Evolutionary conservation across 305 asterid genomes (phyloP).

Genomic region (Fraxinus sp.): DNA sequence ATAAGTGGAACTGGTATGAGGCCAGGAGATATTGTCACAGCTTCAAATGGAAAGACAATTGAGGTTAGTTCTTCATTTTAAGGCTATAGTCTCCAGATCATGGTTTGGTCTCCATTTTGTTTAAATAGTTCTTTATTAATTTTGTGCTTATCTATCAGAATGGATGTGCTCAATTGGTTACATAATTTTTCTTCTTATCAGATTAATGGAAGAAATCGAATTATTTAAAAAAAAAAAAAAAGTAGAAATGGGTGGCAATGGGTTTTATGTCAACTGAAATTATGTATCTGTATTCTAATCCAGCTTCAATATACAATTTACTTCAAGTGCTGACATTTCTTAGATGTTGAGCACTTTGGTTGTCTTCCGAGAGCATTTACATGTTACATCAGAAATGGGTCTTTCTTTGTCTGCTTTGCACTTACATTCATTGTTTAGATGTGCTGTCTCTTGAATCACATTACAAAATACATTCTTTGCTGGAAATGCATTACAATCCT

Average conservation of each 20-base stretch:
- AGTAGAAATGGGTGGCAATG: background rate
- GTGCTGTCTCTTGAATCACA: background rate
- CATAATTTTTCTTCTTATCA: background rate
- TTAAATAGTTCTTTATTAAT: conserved; percentile 5
- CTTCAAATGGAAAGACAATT: conserved; percentile 86
- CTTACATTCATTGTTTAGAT: background rate
- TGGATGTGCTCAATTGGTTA: background rate
- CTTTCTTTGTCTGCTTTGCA: background rate
- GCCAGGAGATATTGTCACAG: conserved; percentile 83
- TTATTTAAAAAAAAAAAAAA: background rate
- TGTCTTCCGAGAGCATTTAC: background rate
- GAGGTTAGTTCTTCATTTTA: conserved; percentile 49
- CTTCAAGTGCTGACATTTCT: background rate
- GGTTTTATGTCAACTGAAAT: background rate
- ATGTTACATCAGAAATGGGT: background rate
- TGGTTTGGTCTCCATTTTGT: background rate
- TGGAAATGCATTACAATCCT: background rate
- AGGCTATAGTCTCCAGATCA: background rate
- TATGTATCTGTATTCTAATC: background rate
- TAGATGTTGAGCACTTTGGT: background rate
- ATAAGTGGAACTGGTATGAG: conserved; percentile 92
- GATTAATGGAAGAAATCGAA: background rate
- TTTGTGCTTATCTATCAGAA: background rate
- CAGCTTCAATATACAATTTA: background rate
- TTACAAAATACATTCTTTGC: background rate